Base-by-base conservation (phyloP, 83 land plant species). In the Picea abies region DNA sequence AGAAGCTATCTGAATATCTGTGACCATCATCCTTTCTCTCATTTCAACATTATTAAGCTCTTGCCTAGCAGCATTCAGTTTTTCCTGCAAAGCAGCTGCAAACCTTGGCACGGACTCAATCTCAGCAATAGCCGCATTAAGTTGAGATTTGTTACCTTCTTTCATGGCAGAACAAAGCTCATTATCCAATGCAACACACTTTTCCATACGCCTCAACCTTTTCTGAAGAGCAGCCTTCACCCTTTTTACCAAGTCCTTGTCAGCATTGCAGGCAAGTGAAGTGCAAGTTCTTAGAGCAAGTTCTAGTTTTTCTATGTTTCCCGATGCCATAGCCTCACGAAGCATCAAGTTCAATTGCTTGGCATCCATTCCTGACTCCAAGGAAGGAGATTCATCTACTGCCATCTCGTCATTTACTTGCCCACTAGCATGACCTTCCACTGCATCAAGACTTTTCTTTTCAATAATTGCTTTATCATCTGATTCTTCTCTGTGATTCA, bases 161-260 rank as follows among this genome's bases (percentile, higher is more conserved):
- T 73, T 77, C 66, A 80, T 66, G 52, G 86, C 84, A 52, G 86
- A 37, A 66, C 44, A 65, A 16, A 84, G 85, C 25, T 68, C 86
- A 9, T 68, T 44, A 17, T 84, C 84, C 61, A 84, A 60, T 17
- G 20, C 37, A 58, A 26, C 47, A 23, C 63, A 61, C 61, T 82
- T 84, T 81, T 84, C 86, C 58, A 44, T 52, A 22, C 84, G 76
- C 44, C 83, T 82, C 78, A 84, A 69, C 37, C 78, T 71, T 78
- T 84, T 84, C 49, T 77, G 86, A 44, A 84, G 84, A 23, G 84
- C 78, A 25, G 82, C 84, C 60, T 80, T 80, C 25, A 84, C 86
- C 84, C 81, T 80, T 79, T 84, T 84, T 37, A 81, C 23, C 26
- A 84, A 60, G 5, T 29, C 20, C 39, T 56, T 58, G 22, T 84